Evolutionary conservation across 164 flowering plant species (phyloP).

Genomic region (Nymphaea thermarum): DNA sequence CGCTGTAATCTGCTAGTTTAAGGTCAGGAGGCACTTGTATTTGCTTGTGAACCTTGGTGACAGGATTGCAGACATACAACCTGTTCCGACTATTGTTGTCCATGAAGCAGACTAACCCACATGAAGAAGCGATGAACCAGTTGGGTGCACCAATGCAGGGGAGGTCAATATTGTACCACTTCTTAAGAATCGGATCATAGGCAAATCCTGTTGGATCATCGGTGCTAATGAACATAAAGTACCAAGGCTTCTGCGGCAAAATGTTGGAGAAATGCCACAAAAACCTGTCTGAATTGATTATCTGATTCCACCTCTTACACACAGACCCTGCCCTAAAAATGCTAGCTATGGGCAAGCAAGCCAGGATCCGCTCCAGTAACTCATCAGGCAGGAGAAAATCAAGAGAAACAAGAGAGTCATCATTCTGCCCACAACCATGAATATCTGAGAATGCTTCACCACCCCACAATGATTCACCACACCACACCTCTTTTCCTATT

Average conservation of each 20-base stretch:
- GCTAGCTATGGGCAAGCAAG: conserved; percentile 72
- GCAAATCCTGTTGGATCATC: conserved; percentile 77
- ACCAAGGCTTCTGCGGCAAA: conserved; percentile 71
- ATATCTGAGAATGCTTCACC: conserved; percentile 14
- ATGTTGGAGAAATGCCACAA: conserved; percentile 43
- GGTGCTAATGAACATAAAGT: conserved; percentile 81
- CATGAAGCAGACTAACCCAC: conserved; percentile 84
- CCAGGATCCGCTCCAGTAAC: conserved; percentile 61
- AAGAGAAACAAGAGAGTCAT: conserved; percentile 25
- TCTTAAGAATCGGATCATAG: conserved; percentile 65
- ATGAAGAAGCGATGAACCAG: conserved; percentile 67
- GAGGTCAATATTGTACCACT: conserved; percentile 77
- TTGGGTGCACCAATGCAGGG: conserved; percentile 53
- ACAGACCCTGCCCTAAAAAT: conserved; percentile 76
- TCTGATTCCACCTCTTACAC: conserved; percentile 80
- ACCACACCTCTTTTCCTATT: conserved; percentile 15
- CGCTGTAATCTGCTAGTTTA: conserved; percentile 63
- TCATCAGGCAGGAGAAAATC: conserved; percentile 73
- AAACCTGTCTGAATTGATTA: conserved; percentile 60
- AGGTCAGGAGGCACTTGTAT: conserved; percentile 53
- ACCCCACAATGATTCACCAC: conserved; percentile 11
- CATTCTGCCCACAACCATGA: conserved; percentile 33
- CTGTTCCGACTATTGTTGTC: conserved; percentile 51
- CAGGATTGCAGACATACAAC: conserved; percentile 70
- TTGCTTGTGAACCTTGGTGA: conserved; percentile 37